Evolutionary conservation across 192 early-diverging fungal species (phyloP).

Genomic region (Coemansia sp.): DNA sequence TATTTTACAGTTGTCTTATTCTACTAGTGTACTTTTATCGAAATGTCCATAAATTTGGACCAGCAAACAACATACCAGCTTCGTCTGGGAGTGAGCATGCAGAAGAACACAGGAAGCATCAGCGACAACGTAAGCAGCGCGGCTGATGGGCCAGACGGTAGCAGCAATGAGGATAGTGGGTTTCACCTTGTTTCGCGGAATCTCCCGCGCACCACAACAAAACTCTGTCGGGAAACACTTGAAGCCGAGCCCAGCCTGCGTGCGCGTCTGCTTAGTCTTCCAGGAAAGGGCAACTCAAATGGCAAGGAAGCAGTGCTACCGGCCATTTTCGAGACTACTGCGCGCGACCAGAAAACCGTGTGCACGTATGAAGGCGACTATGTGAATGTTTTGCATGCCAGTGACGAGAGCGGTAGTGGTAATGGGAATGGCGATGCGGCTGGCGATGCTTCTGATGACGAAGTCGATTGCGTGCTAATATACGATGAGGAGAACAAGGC

Average conservation of each 20-base stretch:
- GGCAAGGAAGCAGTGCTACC: conserved; percentile 6
- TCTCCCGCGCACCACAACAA: conserved; percentile 45
- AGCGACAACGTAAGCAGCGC: neutral
- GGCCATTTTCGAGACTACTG: conserved; percentile 33
- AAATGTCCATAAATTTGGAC: conserved; percentile 53
- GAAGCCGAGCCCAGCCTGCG: conserved; percentile 30
- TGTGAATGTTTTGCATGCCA: conserved; percentile 14
- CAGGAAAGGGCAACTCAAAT: neutral
- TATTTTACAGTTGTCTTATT: neutral
- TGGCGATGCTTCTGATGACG: conserved; percentile 2
- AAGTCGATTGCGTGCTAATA: conserved; percentile 41
- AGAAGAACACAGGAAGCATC: neutral
- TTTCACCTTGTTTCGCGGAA: conserved; percentile 47
- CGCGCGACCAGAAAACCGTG: conserved; percentile 29
- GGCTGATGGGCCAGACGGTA: neutral
- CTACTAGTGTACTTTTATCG: neutral
- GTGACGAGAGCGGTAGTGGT: neutral
- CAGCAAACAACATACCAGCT: conserved; percentile 38
- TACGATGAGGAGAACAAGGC: conserved; percentile 44
- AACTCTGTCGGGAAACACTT: conserved; percentile 42
- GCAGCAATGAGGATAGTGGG: conserved; percentile 12
- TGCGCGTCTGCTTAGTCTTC: conserved; percentile 15
- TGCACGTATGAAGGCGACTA: conserved; percentile 51
- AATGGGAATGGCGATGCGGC: neutral
- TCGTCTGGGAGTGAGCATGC: conserved; percentile 26